Evolutionary conservation across 2,329 filamentous ascomycete species (phyloP).

Genomic region (Pseudocercospora eumusae): DNA sequence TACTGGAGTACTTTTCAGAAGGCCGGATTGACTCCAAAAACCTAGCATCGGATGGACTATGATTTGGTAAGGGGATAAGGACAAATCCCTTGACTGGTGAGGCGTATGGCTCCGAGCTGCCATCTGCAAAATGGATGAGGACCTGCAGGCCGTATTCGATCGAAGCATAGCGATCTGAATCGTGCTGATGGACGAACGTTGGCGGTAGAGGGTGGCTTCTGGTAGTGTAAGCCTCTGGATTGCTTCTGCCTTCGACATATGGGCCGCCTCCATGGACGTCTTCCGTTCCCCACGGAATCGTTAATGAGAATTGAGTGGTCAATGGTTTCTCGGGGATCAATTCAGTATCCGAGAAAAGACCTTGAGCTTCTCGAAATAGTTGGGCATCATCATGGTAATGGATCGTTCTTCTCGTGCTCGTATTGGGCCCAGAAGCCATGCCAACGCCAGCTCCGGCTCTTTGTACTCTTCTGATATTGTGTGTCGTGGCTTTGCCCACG

Average conservation of each 20-base stretch:
- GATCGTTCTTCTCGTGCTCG: background rate
- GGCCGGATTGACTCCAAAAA: background rate
- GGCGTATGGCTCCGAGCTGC: background rate
- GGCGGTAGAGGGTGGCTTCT: conserved; percentile 2
- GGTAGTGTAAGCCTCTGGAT: background rate
- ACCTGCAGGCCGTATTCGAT: conserved; percentile 7
- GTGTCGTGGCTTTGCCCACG: background rate
- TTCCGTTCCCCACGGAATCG: background rate
- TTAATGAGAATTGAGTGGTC: conserved; percentile 1
- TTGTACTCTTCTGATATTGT: background rate
- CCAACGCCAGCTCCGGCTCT: background rate
- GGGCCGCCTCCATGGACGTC: background rate
- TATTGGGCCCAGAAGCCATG: background rate
- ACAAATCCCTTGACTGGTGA: background rate
- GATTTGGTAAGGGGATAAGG: background rate
- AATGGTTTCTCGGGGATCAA: background rate
- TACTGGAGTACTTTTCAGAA: conserved; percentile 8
- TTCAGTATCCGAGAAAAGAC: background rate
- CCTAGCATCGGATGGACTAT: background rate
- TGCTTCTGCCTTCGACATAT: background rate
- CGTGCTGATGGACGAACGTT: background rate
- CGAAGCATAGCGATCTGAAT: conserved; percentile 1
- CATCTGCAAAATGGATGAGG: background rate
- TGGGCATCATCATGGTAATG: conserved; percentile 5
- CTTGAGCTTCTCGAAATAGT: background rate